phyloP scores from a whole-genome alignment of 1,284 basidiomycete genomes.

The Ganoderma meredithae region DNA sequence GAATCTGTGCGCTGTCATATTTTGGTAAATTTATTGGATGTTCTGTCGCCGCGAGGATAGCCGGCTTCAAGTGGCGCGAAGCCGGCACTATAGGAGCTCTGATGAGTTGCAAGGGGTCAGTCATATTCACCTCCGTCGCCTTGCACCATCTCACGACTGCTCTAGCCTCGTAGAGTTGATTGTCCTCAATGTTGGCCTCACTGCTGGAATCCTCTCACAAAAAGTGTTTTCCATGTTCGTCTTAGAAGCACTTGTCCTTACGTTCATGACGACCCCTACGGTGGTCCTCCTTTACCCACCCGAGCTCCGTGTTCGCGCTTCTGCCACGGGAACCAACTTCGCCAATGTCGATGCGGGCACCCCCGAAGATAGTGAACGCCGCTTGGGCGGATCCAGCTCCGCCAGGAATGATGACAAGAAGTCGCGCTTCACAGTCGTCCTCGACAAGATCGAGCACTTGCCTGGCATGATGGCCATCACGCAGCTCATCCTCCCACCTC shows the following conservation, averaged over 20 bases:
- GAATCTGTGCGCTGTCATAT: slow-evolving; percentile 59
- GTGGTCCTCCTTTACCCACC: slow-evolving; percentile 83
- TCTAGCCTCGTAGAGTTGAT: slow-evolving; percentile 60
- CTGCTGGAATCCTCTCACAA: slow-evolving; percentile 71
- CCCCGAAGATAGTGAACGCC: slow-evolving; percentile 5
- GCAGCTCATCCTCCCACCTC: slow-evolving; percentile 63
- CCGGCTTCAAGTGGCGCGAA: slow-evolving; percentile 67
- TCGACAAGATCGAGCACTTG: slow-evolving; percentile 93
- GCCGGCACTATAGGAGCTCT: slow-evolving; percentile 71
- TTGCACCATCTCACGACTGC: slow-evolving; percentile 1
- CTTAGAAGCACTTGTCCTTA: slow-evolving; percentile 85
- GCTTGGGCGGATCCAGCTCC: slow-evolving; percentile 10
- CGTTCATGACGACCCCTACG: slow-evolving; percentile 89
- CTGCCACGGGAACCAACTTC: slow-evolving; percentile 54
- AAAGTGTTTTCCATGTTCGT: slow-evolving; percentile 91
- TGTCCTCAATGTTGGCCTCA: slow-evolving; percentile 77
- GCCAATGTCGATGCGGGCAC: slow-evolving; percentile 44
- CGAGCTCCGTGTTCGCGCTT: slow-evolving; percentile 58
- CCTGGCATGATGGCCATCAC: slow-evolving; percentile 76
- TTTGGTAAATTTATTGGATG: slow-evolving; percentile 67
- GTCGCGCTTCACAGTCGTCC: slow-evolving; percentile 79
- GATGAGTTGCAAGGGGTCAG: slow-evolving; percentile 79
- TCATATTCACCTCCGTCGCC: slow-evolving; percentile 6
- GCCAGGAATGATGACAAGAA: slow-evolving; percentile 45
- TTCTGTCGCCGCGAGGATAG: slow-evolving; percentile 56